Base-by-base conservation (phyloP, 129 eudicot genomes). In the Oenanthe sinensis region DNA sequence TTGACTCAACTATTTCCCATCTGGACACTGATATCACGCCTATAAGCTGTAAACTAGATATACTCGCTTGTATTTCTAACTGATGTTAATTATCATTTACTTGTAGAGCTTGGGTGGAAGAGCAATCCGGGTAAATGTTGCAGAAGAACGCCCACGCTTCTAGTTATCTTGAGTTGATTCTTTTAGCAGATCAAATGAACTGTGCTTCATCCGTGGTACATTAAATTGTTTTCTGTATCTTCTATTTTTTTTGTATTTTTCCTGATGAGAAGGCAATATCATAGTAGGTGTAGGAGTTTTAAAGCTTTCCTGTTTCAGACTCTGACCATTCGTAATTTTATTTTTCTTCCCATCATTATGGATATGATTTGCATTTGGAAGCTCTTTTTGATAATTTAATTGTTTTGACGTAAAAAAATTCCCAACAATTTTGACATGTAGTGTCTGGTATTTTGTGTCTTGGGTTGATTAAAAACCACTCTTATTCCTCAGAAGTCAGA, bases 61-160 rank as follows among this genome's bases (percentile, higher is more conserved):
- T 36, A 69, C 22, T 3, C 14, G 8, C 14, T 9, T 70, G 19
- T 37, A 42, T 67, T 0, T 16, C 24, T 79, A 37, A 30, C 19
- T 28, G 14, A 42, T 55, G 36, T 69, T 45, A 69, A 3, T n/a
- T 65, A 50, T 44, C 17, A 49, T 43, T 54, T 85, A 62, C 82
- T 71, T 84, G 88, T 90, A 92, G 97, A 81, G 46, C 54, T 85
- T 92, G 85, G 93, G 85, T 60, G 97, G 97, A 50, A 90, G 97
- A 79, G 85, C 86, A 22, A 85, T 92, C 60, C 87, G 87, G 79
- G 97, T 90, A 49, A 92, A 88, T 67, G 87, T 84, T 62, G 97
- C 97, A 11, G 88, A 87, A 78, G 95, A 89, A 22, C 88, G 90
- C 48, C 89, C 88, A 22, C 89, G 89, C 80, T 83, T 85, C 62